A percentile compares a stretch with the other conserved stretches of the same genome.
phyloP scores from a whole-genome alignment of 1,284 basidiomycete genomes.

The Testicularia cyperi region DNA sequence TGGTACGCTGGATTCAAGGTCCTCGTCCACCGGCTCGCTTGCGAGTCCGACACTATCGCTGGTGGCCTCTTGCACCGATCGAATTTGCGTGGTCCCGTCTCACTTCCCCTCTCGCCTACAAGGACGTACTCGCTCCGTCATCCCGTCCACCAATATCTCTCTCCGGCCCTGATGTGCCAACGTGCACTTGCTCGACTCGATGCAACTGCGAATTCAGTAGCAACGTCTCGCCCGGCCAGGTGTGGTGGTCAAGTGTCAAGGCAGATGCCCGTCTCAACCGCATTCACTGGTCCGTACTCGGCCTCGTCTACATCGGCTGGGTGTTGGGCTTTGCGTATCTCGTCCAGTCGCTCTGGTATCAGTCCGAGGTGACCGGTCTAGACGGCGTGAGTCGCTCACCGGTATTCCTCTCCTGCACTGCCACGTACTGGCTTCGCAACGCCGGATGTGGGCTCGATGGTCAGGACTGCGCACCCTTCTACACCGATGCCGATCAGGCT shows the following conservation, averaged over 20 bases:
- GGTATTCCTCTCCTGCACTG: slow-evolving; percentile 38
- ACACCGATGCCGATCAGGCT: slow-evolving; percentile 66
- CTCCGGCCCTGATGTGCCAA: too few species aligned
- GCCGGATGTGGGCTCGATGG: slow-evolving; percentile 73
- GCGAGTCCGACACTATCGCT: slow-evolving; percentile 43
- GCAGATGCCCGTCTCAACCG: slow-evolving; percentile 32
- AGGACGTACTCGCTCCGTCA: slow-evolving; percentile 13
- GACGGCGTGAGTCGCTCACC: slow-evolving; percentile 17
- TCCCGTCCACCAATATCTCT: too few species aligned
- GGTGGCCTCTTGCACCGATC: slow-evolving; percentile 50
- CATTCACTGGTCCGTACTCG: slow-evolving; percentile 46
- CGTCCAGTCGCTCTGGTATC: slow-evolving; percentile 46
- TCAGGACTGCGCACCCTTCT: slow-evolving; percentile 69
- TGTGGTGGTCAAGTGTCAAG: slow-evolving; percentile 19
- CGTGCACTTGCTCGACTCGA: too few species aligned
- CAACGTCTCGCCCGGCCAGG: slow-evolving; percentile 3
- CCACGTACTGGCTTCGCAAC: slow-evolving; percentile 58
- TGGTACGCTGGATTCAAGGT: slow-evolving; percentile 21
- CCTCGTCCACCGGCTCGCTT: slow-evolving; percentile 20
- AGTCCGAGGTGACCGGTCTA: slow-evolving; percentile 13
- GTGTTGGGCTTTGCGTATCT: slow-evolving; percentile 46
- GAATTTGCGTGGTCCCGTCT: slow-evolving; percentile 35
- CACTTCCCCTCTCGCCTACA: slow-evolving; percentile 40
- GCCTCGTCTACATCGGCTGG: slow-evolving; percentile 44
- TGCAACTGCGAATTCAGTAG: not conserved